Evolutionary conservation across 1,284 basidiomycete species (phyloP), one percentile per base, ranked within the genome.

Genomic region (Cystobasidiaceae sp.): DNA sequence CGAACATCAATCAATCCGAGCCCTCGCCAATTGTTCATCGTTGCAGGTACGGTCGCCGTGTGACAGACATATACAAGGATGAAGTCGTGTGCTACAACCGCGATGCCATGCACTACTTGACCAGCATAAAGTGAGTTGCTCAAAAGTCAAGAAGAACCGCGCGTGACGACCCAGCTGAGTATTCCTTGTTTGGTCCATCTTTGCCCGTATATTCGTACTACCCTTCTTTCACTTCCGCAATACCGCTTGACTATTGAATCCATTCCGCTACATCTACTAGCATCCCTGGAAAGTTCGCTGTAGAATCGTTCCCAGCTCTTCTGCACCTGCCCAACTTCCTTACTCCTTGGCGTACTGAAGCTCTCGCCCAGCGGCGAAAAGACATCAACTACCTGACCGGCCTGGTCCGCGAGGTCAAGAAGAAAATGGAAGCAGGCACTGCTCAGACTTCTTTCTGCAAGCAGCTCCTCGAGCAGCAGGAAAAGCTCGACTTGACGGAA

Each of bases 211-310:
- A n/a, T n/a, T n/a, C n/a, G n/a, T n/a, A n/a, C n/a, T n/a, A n/a
- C n/a, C n/a, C n/a, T n/a, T n/a, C n/a, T n/a, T 23, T 9, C 9
- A 8, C 37, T 25, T 34, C 41, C 21, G 34, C 41, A 9, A 43
- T 46, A 49, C 32, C 17, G 37, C 34, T 45, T 43, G 23, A 23
- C 8, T 30, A 49, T 25, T 21, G 44, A 7, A 50, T 19, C n/a
- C n/a, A 49, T 23, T 19, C 21, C 15, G 0, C 34, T n/a, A 19
- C 17, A 23, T 43, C 7, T 3, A 17, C 46, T 58, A 83, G 81
- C 67, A 82, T 83, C 60, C 82, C 81, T 1, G 81, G 81, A 37
- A 82, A 82, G 71, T 82, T 82, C 65, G 69, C 82, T 4, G 81
- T 82, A 13, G 81, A 83, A 71, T 78, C 80, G 4, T 78, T 79